Evolutionary conservation across 2,329 filamentous ascomycete species (phyloP).

Genomic region (Truncatella angustata): DNA sequence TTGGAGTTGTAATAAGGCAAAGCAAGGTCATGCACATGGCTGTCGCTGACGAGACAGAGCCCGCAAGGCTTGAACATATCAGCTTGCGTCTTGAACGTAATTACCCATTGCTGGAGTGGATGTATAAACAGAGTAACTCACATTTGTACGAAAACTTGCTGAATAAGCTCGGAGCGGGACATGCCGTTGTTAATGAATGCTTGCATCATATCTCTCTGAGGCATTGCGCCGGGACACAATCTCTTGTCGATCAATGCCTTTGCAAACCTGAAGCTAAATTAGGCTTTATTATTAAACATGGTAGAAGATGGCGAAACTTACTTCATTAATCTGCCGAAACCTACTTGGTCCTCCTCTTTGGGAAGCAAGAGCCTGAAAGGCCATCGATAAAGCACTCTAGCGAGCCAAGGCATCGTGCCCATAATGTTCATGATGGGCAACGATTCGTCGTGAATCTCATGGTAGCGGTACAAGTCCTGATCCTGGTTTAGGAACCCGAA

Average conservation of each 20-base stretch:
- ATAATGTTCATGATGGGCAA: constrained; percentile 36
- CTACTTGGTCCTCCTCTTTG: constrained; percentile 33
- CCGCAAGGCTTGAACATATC: constrained; percentile 17
- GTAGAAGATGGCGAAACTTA: constrained; percentile 20
- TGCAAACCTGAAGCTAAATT: constrained; percentile 19
- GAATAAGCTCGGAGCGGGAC: constrained; percentile 31
- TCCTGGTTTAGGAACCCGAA: constrained; percentile 52
- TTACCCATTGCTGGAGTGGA: neutral
- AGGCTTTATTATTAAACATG: neutral
- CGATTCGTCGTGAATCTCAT: constrained; percentile 41
- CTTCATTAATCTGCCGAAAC: constrained; percentile 38
- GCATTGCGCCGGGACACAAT: constrained; percentile 21
- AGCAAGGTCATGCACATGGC: constrained; percentile 25
- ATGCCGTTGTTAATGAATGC: constrained; percentile 37
- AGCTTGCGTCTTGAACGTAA: neutral
- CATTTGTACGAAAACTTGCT: constrained; percentile 40
- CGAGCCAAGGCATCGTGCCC: constrained; percentile 35
- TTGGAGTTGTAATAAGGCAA: constrained; percentile 21
- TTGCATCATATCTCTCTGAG: constrained; percentile 37
- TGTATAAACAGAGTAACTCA: constrained; percentile 14
- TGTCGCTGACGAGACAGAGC: constrained; percentile 22
- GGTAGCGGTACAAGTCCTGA: constrained; percentile 44
- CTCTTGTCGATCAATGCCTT: constrained; percentile 24
- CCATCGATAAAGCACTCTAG: constrained; percentile 33
- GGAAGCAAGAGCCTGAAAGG: constrained; percentile 34